Base-by-base conservation (phyloP, 169 alveolate species). In the Eimeria brunetti region DNA sequence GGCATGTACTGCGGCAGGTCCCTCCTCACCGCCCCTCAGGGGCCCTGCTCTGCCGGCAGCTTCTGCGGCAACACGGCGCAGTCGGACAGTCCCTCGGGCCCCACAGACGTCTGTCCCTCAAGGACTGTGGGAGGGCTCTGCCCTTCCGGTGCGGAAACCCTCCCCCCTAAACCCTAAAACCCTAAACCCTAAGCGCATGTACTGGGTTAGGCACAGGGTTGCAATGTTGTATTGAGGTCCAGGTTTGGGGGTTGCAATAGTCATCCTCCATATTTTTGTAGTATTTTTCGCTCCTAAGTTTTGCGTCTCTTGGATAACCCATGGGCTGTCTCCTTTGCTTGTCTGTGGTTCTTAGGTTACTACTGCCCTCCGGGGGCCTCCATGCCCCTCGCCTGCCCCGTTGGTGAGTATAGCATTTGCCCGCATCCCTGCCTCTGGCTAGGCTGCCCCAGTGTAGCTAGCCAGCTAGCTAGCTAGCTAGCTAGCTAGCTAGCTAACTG, bases 291-390 rank as follows among this genome's bases (percentile, higher is more conserved):
- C n/a, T n/a, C n/a, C n/a, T n/a, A n/a, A n/a, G n/a, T n/a, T n/a
- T n/a, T n/a, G n/a, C n/a, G n/a, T n/a, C n/a, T n/a, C n/a, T n/a
- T n/a, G n/a, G n/a, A n/a, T n/a, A n/a, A n/a, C 18, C 22, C 84
- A 11, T 36, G 18, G 20, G 56, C 84, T 73, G 83, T 36, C 90
- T 33, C 30, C 75, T 14, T 83, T 51, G 69, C 33, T 30, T 83
- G 91, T 46, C 33, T 20, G 44, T 60, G 81, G 46, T 89, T 51
- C 36, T 46, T 64, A 38, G 95, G 95, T 62, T 81, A 76, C 85
- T 91, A 71, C 85, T 91, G 95, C 85, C 95, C 95, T 12, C 60
- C 60, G 11, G 95, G 95, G n/a, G 0, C 95, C 71, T 41, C 91
- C 16, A 91, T 27, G 51, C 95, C 95, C 27, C 33, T 76, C 60